Evolutionary conservation across 345 rosid genomes (phyloP).

Genomic region (Noccaea caerulescens): DNA sequence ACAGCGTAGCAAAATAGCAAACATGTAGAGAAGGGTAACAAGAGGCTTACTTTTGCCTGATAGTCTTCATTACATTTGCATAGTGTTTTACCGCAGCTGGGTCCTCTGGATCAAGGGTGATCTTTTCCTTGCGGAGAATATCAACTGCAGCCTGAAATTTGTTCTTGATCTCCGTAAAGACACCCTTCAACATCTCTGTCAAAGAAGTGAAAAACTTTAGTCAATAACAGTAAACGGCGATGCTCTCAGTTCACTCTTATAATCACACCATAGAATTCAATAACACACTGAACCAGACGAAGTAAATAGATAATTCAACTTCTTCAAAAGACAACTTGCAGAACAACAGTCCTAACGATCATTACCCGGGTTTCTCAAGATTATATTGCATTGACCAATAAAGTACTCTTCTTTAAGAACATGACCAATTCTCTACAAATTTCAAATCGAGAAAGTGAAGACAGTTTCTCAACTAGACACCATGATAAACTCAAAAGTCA

Average conservation of each 20-base stretch:
- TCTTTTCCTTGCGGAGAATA: conserved; percentile 81
- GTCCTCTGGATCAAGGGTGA: conserved; percentile 87
- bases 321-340: background rate
- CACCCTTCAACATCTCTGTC: conserved; percentile 88
- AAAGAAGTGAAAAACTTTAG: conserved; percentile 19
- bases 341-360: conserved; percentile 19
- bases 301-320: conserved; percentile 8
- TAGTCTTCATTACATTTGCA: conserved; percentile 85
- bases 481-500: conserved; percentile 9
- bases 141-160: conserved; percentile 85
- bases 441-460: background rate
- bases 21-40: conserved; percentile 7
- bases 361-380: background rate
- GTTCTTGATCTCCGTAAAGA: conserved; percentile 81
- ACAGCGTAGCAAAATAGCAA: background rate
- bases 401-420: background rate
- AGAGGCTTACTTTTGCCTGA: conserved; percentile 78
- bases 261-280: background rate
- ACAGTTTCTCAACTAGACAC: background rate
- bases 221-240: conserved; percentile 11
- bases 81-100: conserved; percentile 86
- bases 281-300: background rate
- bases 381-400: background rate
- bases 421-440: background rate
- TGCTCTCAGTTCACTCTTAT: background rate